Evolutionary conservation across 2,329 filamentous ascomycete species (phyloP).

Genomic region (Beauveria medogensis): DNA sequence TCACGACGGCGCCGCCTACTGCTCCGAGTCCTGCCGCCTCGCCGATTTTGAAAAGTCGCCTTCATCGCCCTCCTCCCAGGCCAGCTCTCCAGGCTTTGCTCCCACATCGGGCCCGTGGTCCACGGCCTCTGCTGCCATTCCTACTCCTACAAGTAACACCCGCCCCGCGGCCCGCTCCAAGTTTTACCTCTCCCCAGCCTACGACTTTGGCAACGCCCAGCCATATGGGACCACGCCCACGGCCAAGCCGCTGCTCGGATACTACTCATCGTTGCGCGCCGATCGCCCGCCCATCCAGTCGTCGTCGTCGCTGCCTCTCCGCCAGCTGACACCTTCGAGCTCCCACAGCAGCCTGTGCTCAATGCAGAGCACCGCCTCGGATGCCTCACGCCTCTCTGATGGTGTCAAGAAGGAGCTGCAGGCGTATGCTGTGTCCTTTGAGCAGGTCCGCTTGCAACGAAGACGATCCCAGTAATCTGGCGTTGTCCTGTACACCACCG

Average conservation of each 20-base stretch:
- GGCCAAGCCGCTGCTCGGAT: slow-evolving; percentile 23
- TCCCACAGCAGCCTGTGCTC: slow-evolving; percentile 81
- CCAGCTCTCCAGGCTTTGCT: slow-evolving; percentile 47
- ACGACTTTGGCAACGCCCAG: slow-evolving; percentile 63
- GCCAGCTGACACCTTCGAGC: slow-evolving; percentile 59
- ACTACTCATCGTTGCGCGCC: slow-evolving; percentile 22
- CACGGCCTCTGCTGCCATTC: slow-evolving; percentile 21
- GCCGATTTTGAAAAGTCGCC: slow-evolving; percentile 71
- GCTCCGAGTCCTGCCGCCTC: slow-evolving; percentile 83
- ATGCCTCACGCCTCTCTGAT: slow-evolving; percentile 54
- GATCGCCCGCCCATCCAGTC: slow-evolving; percentile 8
- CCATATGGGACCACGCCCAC: slow-evolving; percentile 45
- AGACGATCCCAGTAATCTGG: slow-evolving; percentile 44
- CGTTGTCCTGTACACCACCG: background rate
- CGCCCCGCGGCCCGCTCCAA: slow-evolving; percentile 24
- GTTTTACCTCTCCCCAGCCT: slow-evolving; percentile 65
- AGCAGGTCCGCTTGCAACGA: slow-evolving; percentile 61
- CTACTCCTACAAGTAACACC: slow-evolving; percentile 14
- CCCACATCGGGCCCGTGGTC: slow-evolving; percentile 45
- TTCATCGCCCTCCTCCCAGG: slow-evolving; percentile 46
- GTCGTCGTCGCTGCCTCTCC: slow-evolving; percentile 18
- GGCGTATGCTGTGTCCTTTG: slow-evolving; percentile 82
- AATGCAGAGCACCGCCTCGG: slow-evolving; percentile 54
- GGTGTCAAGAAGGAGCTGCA: slow-evolving; percentile 72
- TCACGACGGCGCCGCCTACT: slow-evolving; percentile 75